Conservation (phyloP, 2,329 filamentous ascomycete species). For the Talaromyces sp. region DNA sequence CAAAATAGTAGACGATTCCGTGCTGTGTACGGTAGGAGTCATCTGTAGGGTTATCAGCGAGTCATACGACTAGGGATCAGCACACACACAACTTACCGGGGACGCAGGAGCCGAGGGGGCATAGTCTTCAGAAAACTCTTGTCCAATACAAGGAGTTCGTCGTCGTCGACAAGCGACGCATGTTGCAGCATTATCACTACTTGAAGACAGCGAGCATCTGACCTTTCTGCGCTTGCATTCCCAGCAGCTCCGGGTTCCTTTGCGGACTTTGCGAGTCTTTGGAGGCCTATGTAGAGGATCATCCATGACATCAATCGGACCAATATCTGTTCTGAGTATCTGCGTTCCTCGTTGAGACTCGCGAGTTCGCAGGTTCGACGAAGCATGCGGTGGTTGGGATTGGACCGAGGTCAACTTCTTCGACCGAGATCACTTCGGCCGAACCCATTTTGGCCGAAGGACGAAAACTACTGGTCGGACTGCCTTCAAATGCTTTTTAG, state of each 20-base stretch:
- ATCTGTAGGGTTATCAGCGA: background rate
- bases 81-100: background rate
- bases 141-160: background rate
- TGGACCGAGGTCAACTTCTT: background rate
- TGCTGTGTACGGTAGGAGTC: background rate
- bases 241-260: constrained; percentile 6
- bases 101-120: background rate
- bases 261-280: constrained; percentile 3
- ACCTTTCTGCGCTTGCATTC: constrained; percentile 7
- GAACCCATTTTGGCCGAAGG: background rate
- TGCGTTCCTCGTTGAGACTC: background rate
- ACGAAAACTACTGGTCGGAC: background rate
- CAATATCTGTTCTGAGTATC: background rate
- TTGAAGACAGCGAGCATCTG: constrained; percentile 2
- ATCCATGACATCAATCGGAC: background rate
- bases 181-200: background rate
- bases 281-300: background rate
- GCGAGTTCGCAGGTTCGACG: background rate
- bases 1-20: background rate
- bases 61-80: too few species aligned
- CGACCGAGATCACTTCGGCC: background rate
- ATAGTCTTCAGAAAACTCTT: constrained; percentile 2
- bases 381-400: background rate
- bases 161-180: constrained; percentile 4
- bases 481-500: background rate